These are phyloP conservation scores for Colletotrichum sublineola DNA, from an alignment of 2,329 filamentous ascomycete species.

Conservation along the genomic window DNA sequence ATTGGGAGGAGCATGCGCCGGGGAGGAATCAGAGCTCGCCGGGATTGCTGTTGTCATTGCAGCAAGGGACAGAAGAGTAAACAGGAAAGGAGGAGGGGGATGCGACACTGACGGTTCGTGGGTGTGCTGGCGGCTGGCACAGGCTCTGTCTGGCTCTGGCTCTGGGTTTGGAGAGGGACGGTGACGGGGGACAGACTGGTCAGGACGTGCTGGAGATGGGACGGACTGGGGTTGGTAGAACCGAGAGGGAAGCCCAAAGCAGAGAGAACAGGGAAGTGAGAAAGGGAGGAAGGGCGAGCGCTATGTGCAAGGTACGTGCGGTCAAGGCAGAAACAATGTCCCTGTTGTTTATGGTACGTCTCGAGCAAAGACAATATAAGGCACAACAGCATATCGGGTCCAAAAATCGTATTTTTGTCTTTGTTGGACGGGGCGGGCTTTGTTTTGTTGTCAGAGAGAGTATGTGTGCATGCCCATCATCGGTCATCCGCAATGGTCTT, in stretches of 20 bases:
- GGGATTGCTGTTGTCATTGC: slow-evolving; percentile 53
- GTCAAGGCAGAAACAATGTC: slow-evolving; percentile 6
- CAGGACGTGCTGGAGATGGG: slow-evolving; percentile 19
- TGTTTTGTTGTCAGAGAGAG: background rate
- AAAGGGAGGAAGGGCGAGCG: slow-evolving; percentile 11
- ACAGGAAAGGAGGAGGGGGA: slow-evolving; percentile 11
- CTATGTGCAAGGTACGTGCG: slow-evolving; percentile 3
- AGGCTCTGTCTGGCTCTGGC: slow-evolving; percentile 3
- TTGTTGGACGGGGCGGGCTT: background rate
- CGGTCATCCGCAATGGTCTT: background rate
- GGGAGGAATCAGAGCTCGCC: slow-evolving; percentile 49
- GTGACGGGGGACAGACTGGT: slow-evolving; percentile 16
- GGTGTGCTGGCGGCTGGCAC: slow-evolving; percentile 19
- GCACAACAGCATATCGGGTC: background rate
- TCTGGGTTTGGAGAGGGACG: slow-evolving; percentile 1
- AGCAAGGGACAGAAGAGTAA: slow-evolving; percentile 17
- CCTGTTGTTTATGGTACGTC: background rate
- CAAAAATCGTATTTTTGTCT: background rate
- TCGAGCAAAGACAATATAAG: background rate
- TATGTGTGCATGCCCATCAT: background rate
- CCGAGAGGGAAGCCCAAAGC: slow-evolving; percentile 8
- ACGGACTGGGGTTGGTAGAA: slow-evolving; percentile 17
- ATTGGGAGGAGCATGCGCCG: slow-evolving; percentile 44
- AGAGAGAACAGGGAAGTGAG: slow-evolving; percentile 7
- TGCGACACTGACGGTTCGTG: slow-evolving; percentile 23